A percentile compares a stretch with the other conserved stretches of the same genome.
phyloP scores from a whole-genome alignment of 768 basidiomycete genomes.

The Tulasnella sp. region DNA sequence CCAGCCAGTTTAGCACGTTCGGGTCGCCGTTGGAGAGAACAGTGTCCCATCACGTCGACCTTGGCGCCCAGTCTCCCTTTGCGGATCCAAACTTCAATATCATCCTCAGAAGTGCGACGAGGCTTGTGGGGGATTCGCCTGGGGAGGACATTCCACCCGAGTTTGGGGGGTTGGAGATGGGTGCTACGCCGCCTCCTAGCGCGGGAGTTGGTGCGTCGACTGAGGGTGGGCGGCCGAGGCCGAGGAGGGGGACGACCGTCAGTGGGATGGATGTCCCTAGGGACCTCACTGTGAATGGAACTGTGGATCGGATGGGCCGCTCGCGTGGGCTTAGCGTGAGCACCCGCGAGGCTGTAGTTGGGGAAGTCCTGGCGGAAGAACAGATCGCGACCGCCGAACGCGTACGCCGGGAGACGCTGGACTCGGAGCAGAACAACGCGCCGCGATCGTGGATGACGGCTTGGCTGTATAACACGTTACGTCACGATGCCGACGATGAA shows the following conservation, averaged over 20 bases:
- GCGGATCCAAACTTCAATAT: constrained; percentile 12
- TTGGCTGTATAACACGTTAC: constrained; percentile 15
- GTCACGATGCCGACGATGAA: neutral
- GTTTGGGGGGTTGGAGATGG: neutral
- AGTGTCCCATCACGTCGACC: constrained; percentile 14
- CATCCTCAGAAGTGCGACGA: constrained; percentile 5
- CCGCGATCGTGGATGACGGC: constrained; percentile 12
- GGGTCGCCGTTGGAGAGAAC: too few relatives aligned
- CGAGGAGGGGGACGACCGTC: neutral
- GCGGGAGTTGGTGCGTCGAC: neutral
- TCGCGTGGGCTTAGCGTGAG: constrained; percentile 21
- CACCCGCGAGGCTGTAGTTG: constrained; percentile 48
- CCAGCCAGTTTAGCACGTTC: neutral
- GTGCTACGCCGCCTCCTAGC: neutral
- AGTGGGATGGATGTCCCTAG: neutral
- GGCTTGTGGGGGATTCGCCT: neutral
- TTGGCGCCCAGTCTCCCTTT: constrained; percentile 10
- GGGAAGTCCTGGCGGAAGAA: constrained; percentile 62
- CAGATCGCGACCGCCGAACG: constrained; percentile 23
- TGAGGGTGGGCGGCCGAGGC: neutral
- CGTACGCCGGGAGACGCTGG: constrained; percentile 30
- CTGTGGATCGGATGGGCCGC: neutral
- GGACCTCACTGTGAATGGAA: neutral
- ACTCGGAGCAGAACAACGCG: constrained; percentile 20
- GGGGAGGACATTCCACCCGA: constrained; percentile 1